Evolutionary conservation across 2,329 filamentous ascomycete genomes (phyloP).

Genomic region (Pseudocercospora pini-densiflorae): DNA sequence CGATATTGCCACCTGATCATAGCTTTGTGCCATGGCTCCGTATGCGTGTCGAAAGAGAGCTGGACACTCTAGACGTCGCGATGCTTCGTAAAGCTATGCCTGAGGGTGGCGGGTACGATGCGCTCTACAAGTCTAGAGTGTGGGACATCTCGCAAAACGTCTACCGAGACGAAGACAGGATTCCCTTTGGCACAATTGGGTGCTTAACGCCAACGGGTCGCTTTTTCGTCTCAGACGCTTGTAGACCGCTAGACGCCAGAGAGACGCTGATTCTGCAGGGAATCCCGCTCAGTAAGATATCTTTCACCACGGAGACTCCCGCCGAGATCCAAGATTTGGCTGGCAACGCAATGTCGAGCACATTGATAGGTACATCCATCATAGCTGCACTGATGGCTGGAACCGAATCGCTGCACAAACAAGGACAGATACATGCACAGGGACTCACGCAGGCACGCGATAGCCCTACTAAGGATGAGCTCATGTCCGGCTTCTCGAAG

Average conservation of each 20-base stretch:
- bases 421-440: not conserved
- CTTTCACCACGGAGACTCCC: constrained; percentile 65
- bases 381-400: constrained; percentile 61
- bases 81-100: constrained; percentile 52
- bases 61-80: constrained; percentile 68
- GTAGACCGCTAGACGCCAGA: constrained; percentile 63
- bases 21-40: constrained; percentile 57
- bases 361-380: constrained; percentile 69
- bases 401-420: constrained; percentile 13
- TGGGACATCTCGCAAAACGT: constrained; percentile 76
- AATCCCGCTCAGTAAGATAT: constrained; percentile 65
- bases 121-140: constrained; percentile 59
- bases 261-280: constrained; percentile 72
- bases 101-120: constrained; percentile 56
- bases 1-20: constrained; percentile 59
- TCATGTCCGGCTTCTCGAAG: too few species aligned
- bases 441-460: not conserved
- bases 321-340: constrained; percentile 69
- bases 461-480: not conserved
- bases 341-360: constrained; percentile 79
- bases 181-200: constrained; percentile 61
- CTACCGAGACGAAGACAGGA: constrained; percentile 59
- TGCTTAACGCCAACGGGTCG: constrained; percentile 72
- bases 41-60: constrained; percentile 62
- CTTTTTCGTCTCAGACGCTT: constrained; percentile 64